Percentiles rank a stretch among this genome's conserved stretches.
phyloP scores from a whole-genome alignment of 306 rosid species.

The Luffa acutangula region DNA sequence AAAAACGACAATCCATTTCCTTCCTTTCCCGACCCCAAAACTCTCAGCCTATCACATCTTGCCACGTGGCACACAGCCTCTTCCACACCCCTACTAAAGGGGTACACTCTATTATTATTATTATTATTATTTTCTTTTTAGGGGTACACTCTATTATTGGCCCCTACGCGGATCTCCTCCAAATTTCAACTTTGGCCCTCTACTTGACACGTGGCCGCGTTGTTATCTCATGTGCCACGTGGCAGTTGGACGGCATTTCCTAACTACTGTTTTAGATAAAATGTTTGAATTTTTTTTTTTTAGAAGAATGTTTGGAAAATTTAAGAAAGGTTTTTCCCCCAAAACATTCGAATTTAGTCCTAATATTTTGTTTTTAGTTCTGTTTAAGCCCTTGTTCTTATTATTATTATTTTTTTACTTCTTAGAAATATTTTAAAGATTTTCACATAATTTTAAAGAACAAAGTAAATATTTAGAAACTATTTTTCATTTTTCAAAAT shows the following conservation, averaged over 20 bases:
- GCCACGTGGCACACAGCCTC: conserved; percentile 20
- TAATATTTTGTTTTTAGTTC: too few relatives aligned
- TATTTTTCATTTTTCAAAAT: too few relatives aligned
- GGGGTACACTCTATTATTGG: background rate
- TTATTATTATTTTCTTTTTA: too few relatives aligned
- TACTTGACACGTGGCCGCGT: conserved; percentile 4
- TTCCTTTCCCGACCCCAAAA: background rate
- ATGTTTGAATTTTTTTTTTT: too few relatives aligned
- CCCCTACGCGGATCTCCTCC: conserved; percentile 9
- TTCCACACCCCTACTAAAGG: background rate
- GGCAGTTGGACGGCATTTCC: background rate
- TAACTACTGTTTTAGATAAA: background rate
- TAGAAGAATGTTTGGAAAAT: background rate
- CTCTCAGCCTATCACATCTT: background rate
- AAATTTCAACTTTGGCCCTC: background rate
- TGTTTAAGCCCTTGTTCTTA: too few relatives aligned
- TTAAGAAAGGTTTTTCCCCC: too few relatives aligned
- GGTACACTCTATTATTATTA: background rate
- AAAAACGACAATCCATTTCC: background rate
- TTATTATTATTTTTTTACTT: too few relatives aligned
- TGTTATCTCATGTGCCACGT: background rate
- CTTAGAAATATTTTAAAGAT: too few relatives aligned
- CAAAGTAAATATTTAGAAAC: too few relatives aligned
- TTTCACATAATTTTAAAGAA: background rate
- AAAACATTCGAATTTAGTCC: background rate